These are phyloP conservation scores for Thielaviopsis cerberus DNA, from an alignment of 2,329 filamentous ascomycete species.

Conservation along the genomic window DNA sequence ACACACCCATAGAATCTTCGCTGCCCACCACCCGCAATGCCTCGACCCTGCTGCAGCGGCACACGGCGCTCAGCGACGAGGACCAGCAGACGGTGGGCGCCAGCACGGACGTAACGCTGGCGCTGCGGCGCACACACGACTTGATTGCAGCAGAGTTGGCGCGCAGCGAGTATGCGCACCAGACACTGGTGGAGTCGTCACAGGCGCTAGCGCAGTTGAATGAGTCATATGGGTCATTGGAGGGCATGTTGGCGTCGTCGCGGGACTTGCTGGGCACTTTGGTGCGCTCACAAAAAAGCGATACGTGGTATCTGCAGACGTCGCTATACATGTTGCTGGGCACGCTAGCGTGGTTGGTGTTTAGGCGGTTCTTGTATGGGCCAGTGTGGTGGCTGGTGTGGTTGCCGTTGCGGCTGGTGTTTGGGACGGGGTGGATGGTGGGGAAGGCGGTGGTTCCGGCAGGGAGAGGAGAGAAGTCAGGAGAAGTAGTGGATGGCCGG, in stretches of 20 bases:
- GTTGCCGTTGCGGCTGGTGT: constrained; percentile 54
- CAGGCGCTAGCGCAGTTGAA: constrained; percentile 63
- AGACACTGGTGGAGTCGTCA: constrained; percentile 71
- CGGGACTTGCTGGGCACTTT: constrained; percentile 60
- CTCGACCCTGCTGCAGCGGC: constrained; percentile 17
- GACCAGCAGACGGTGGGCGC: constrained; percentile 58
- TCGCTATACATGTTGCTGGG: constrained; percentile 63
- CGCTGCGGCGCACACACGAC: constrained; percentile 68
- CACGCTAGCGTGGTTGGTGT: constrained; percentile 72
- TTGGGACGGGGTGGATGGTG: constrained; percentile 37
- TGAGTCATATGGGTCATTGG: constrained; percentile 64
- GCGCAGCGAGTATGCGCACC: constrained; percentile 73
- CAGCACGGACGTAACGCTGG: constrained; percentile 65
- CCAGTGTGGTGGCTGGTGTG: constrained; percentile 79
- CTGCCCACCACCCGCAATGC: constrained; percentile 5
- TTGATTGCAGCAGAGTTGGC: constrained; percentile 72
- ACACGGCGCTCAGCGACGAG: constrained; percentile 34
- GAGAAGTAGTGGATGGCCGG: constrained; percentile 15
- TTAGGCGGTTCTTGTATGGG: constrained; percentile 69
- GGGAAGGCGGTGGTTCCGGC: constrained; percentile 28
- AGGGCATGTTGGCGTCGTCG: constrained; percentile 56
- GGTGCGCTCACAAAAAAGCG: constrained; percentile 75
- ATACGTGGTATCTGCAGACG: constrained; percentile 93
- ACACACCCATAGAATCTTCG: neutral
- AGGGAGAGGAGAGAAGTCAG: constrained; percentile 14